phyloP scores from a whole-genome alignment of 2,329 filamentous ascomycete species.

The Plenodomus lindquistii region DNA sequence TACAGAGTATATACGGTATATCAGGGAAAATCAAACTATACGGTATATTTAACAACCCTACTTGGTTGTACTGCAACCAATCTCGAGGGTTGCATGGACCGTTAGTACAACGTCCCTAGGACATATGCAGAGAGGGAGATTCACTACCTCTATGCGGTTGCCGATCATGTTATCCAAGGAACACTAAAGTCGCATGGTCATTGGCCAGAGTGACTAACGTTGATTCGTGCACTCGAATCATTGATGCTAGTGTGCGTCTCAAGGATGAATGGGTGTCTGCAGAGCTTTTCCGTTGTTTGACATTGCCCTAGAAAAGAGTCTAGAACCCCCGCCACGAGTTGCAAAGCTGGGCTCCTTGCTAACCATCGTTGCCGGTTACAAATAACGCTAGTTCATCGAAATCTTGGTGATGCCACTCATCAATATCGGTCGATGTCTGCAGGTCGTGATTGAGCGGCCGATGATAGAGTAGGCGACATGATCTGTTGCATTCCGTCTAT shows the following conservation, averaged over 20 bases:
- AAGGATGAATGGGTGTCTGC: conserved; percentile 23
- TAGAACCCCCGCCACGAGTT: conserved; percentile 35
- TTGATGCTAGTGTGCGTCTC: conserved; percentile 22
- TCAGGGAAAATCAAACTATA: no score
- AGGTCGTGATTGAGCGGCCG: neutral
- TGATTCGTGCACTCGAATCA: conserved; percentile 1
- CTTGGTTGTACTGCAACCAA: neutral
- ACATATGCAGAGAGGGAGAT: conserved; percentile 10
- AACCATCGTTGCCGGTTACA: conserved; percentile 28
- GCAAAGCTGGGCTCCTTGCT: conserved; percentile 13
- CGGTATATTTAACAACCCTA: no score
- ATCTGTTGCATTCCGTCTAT: conserved; percentile 1
- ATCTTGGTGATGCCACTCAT: conserved; percentile 20
- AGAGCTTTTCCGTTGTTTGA: conserved; percentile 32
- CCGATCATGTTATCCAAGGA: conserved; percentile 14
- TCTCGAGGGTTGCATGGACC: neutral
- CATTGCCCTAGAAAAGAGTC: conserved; percentile 30
- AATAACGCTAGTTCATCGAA: conserved; percentile 18
- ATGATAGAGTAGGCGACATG: conserved; percentile 8
- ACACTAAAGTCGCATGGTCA: conserved; percentile 12
- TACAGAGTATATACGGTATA: no score
- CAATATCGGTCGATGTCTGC: conserved; percentile 1
- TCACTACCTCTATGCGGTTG: conserved; percentile 17
- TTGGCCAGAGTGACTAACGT: conserved; percentile 18
- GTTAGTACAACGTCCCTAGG: neutral